Conservation (phyloP, 2,329 filamentous ascomycete species). For the Cryphonectria radicalis region DNA sequence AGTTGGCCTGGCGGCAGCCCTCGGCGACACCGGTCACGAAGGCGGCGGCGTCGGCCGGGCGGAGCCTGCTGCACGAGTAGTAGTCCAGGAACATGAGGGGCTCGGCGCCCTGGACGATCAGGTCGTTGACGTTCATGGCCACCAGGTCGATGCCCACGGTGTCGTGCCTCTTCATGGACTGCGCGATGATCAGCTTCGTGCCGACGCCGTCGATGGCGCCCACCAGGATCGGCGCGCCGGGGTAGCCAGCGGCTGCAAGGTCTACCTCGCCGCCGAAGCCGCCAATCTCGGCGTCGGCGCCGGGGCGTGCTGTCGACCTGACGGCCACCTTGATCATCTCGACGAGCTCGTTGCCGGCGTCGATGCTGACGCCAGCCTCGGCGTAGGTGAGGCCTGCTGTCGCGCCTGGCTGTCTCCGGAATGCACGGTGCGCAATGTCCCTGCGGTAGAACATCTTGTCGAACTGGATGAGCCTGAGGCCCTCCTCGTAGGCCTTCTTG, state of each 20-base stretch:
- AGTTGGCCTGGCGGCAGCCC: conserved; percentile 83
- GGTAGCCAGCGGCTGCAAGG: conserved; percentile 74
- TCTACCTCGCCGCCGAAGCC: conserved; percentile 92
- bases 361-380: conserved; percentile 89
- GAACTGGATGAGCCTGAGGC: conserved; percentile 79
- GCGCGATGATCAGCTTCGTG: conserved; percentile 95
- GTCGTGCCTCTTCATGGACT: conserved; percentile 85
- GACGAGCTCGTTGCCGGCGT: conserved; percentile 91
- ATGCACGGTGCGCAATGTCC: conserved; percentile 84
- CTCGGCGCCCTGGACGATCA: conserved; percentile 93
- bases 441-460: conserved; percentile 89
- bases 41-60: conserved; percentile 75
- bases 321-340: conserved; percentile 90
- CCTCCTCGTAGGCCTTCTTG: conserved; percentile 77
- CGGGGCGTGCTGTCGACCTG: conserved; percentile 80
- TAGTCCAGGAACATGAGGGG: conserved; percentile 98
- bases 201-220: conserved; percentile 95
- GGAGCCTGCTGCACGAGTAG: conserved; percentile 89
- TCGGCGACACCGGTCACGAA: conserved; percentile 91
- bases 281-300: conserved; percentile 90
- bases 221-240: conserved; percentile 78
- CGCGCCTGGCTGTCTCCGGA: conserved; percentile 47
- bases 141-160: conserved; percentile 97
- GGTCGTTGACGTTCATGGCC: conserved; percentile 98
- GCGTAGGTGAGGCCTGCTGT: conserved; percentile 76